Conservation (phyloP, 1,284 basidiomycete genomes). For the Cryptococcus sp. region DNA sequence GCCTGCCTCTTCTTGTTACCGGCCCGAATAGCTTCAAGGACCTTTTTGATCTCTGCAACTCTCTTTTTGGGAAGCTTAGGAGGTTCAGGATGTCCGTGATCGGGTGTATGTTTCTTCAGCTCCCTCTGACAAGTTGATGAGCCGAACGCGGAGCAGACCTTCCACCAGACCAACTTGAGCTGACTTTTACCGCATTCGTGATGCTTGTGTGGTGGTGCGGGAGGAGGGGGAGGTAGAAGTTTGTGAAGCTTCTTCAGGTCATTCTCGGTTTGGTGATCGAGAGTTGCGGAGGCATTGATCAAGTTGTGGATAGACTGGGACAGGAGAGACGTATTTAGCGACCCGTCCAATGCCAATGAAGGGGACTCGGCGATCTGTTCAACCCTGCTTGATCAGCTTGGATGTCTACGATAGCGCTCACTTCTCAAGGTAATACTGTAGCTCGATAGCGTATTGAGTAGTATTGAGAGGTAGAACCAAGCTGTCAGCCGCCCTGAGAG, state of each 20-base stretch:
- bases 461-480: constrained; percentile 67
- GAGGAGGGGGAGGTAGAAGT: not conserved
- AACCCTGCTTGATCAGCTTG: not conserved
- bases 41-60: constrained; percentile 55
- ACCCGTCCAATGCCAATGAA: not conserved
- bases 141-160: not conserved
- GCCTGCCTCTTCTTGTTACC: constrained; percentile 67
- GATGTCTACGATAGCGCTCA: constrained; percentile 1
- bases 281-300: not conserved
- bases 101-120: not conserved
- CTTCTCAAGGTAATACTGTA: constrained; percentile 59
- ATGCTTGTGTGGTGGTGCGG: too few species aligned
- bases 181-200: not conserved
- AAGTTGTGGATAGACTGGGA: not conserved
- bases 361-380: not conserved
- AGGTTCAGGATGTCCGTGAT: constrained; percentile 36
- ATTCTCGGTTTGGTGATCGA: not conserved
- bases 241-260: not conserved
- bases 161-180: not conserved
- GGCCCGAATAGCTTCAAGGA: constrained; percentile 59
- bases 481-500: constrained; percentile 60
- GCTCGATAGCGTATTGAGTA: constrained; percentile 65
- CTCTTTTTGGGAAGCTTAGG: constrained; percentile 47
- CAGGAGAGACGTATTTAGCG: not conserved
- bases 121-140: not conserved